Base-by-base conservation (phyloP, 176 grass and related monocot genomes). In the Oryza glaberrima region DNA sequence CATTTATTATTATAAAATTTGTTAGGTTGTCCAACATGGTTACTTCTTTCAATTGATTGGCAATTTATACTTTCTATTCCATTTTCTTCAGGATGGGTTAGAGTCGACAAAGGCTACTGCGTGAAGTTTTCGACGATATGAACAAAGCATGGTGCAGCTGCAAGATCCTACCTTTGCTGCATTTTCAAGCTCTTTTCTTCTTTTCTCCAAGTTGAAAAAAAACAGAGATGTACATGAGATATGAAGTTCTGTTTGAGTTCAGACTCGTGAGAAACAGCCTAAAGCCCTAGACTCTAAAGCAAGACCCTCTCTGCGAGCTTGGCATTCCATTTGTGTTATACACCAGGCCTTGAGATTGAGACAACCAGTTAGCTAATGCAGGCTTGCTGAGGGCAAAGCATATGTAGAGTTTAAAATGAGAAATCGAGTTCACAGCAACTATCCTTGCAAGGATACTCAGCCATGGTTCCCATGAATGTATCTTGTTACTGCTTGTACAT, bases 401-500 rank as follows among this genome's bases (percentile, higher is more conserved):
- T 54, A 81, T 77, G 72, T 65, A 44, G 78, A 87, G 73, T 71
- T 88, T 76, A 82, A 64, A 49, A 49, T n/a, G 86, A 63, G 65
- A 61, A 61, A 30, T 19, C 17, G 34, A 30, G 68, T 16, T 49
- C 12, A 11, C 17, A 66, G 58, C 25, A 66, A 28, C 15, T 63
- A 54, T 64, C 52, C 71, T 83, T 75, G 70, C 69, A 64, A 45
- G 69, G 54, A 34, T 54, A 34, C 9, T 41, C 63, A 63, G 10
- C 7, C 52, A 77, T 61, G 77, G 49, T 65, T 65, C 80, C 8
- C 52, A 77, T 49, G 77, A 40, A 76, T 85, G 71, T 86, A 51
- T 48, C 40, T 86, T 83, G 74, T 75, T 41, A 52, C 79, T 75
- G 75, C 75, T 54, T 90, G 88, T 90, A 87, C 77, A 87, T 90